Percentiles rank a stretch among this genome's conserved stretches.
These are phyloP conservation scores for Blastocystis sp. DNA, from an alignment of 352 stramenopile genomes.

Conservation along the genomic window DNA sequence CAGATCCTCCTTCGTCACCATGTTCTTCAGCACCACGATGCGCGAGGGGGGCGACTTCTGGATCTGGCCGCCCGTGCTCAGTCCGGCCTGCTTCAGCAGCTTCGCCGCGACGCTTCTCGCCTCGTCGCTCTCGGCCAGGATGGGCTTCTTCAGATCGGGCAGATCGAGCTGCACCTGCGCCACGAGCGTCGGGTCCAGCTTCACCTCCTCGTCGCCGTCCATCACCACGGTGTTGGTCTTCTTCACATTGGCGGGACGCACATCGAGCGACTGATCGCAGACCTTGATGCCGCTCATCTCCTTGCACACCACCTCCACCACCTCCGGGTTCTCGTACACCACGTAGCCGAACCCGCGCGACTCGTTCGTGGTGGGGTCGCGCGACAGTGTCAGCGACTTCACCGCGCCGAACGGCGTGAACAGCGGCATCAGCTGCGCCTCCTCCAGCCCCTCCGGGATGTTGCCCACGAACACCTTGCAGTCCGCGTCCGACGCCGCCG, in stretches of 20 bases:
- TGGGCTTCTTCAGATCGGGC: conserved; percentile 40
- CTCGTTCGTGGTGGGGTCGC: conserved; percentile 76
- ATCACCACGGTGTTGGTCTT: conserved; percentile 15
- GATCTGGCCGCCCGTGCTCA: conserved; percentile 60
- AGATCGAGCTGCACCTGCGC: conserved; percentile 42
- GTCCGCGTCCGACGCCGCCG: conserved; percentile 74
- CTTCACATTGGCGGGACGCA: conserved; percentile 69
- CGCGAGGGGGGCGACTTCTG: conserved; percentile 61
- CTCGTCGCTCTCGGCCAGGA: conserved; percentile 50
- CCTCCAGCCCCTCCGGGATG: conserved; percentile 79
- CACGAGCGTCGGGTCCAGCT: conserved; percentile 34
- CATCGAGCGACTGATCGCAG: conserved; percentile 78
- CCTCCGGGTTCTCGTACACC: conserved; percentile 78
- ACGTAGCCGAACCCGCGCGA: conserved; percentile 81
- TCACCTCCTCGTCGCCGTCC: conserved; percentile 18
- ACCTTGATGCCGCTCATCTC: conserved; percentile 79
- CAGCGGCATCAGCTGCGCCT: conserved; percentile 77
- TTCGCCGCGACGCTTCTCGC: conserved; percentile 32
- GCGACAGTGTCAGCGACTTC: conserved; percentile 78
- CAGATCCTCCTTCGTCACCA: conserved; percentile 66
- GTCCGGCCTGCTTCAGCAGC: conserved; percentile 61
- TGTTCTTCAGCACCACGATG: conserved; percentile 66
- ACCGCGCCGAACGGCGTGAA: conserved; percentile 79
- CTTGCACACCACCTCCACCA: conserved; percentile 66
- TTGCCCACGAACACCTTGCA: conserved; percentile 83